Evolutionary conservation across 306 rosid genomes (phyloP).

Genomic region (Sicyos edulis): DNA sequence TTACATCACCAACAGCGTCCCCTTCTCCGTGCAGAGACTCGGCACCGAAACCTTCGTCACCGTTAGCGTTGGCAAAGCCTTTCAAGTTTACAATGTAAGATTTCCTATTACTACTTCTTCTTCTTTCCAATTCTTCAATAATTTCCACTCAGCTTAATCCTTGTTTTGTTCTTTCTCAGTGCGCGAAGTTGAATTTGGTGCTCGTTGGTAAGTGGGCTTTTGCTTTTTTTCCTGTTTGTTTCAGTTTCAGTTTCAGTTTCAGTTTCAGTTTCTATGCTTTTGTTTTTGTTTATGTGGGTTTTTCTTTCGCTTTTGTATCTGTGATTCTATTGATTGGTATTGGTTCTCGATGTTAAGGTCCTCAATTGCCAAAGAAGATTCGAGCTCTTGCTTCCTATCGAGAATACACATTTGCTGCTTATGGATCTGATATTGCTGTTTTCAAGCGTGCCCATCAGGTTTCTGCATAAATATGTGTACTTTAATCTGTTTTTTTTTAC

Average conservation of each 20-base stretch:
- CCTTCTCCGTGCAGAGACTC: conserved; percentile 73
- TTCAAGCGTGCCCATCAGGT: conserved; percentile 87
- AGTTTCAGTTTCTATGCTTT: background rate
- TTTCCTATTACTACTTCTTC: background rate
- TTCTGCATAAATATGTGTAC: background rate
- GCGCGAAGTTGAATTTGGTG: conserved; percentile 74
- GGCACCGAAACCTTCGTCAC: conserved; percentile 90
- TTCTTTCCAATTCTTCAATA: background rate
- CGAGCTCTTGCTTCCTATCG: conserved; percentile 81
- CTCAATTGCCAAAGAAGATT: conserved; percentile 78
- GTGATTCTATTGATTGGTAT: too few relatives aligned
- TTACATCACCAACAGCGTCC: conserved; percentile 59
- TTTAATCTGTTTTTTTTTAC: too few relatives aligned
- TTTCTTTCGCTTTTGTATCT: background rate
- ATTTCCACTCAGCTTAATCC: background rate
- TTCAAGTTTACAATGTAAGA: conserved; percentile 84
- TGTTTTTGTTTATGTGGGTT: too few relatives aligned
- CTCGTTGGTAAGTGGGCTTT: conserved; percentile 47
- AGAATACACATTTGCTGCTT: conserved; percentile 72
- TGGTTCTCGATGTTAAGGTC: conserved; percentile 42
- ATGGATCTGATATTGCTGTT: conserved; percentile 58
- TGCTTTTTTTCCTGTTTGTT: too few relatives aligned
- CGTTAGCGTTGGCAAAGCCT: conserved; percentile 78
- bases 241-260: background rate
- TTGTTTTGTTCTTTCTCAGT: conserved; percentile 32